Evolutionary conservation across 768 basidiomycete species (phyloP).

Genomic region (Myochromella boudieri): DNA sequence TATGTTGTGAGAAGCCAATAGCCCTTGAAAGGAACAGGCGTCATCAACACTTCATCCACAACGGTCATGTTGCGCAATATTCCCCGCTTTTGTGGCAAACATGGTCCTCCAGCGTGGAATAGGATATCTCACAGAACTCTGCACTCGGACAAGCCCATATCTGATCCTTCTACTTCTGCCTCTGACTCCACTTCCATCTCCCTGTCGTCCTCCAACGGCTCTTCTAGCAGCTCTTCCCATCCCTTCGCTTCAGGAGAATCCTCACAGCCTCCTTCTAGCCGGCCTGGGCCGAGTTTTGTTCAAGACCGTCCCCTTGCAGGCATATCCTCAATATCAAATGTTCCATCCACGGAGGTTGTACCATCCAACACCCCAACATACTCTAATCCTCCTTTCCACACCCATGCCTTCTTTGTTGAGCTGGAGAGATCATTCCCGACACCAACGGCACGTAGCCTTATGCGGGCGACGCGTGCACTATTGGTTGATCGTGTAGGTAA

Average conservation of each 20-base stretch:
- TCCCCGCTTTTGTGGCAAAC: slow-evolving; percentile 14
- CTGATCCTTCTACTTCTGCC: slow-evolving; percentile 11
- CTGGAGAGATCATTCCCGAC: slow-evolving; percentile 76
- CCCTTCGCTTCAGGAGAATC: slow-evolving; percentile 1
- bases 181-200: slow-evolving; percentile 12
- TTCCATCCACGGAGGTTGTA: slow-evolving; percentile 19
- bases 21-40: not conserved
- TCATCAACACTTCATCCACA: not conserved
- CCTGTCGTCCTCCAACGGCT: slow-evolving; percentile 12
- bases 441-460: slow-evolving; percentile 71
- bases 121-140: not conserved
- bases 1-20: not conserved
- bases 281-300: slow-evolving; percentile 9
- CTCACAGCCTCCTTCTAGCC: slow-evolving; percentile 2
- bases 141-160: slow-evolving; percentile 13
- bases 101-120: not conserved
- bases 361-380: slow-evolving; percentile 38
- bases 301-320: slow-evolving; percentile 14
- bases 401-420: slow-evolving; percentile 71
- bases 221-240: slow-evolving; percentile 6
- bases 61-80: slow-evolving; percentile 11
- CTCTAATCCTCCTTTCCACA: slow-evolving; percentile 77
- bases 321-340: slow-evolving; percentile 14
- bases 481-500: slow-evolving; percentile 74
- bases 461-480: slow-evolving; percentile 80